A percentile compares a stretch with the other conserved stretches of the same genome.
phyloP scores from a whole-genome alignment of 306 rosid species.

The Prinsepia uniflora region DNA sequence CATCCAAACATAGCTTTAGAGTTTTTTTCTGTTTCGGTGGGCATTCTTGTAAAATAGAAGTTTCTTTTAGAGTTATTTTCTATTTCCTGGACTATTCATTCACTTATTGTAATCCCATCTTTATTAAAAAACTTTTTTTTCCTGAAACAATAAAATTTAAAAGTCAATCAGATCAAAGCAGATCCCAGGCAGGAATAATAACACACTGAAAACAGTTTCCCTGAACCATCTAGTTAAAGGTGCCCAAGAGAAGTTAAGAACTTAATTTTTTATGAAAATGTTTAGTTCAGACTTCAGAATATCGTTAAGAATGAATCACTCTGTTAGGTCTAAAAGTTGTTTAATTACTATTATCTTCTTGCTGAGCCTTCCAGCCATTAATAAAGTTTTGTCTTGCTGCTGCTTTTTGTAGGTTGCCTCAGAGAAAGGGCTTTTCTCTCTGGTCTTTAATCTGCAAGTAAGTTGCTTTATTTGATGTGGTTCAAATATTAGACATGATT shows the following conservation, averaged over 20 bases:
- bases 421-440: conserved; percentile 86
- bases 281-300: too few species aligned
- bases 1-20: too few species aligned
- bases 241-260: too few species aligned
- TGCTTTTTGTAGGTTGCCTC: conserved; percentile 67
- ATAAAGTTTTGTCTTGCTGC: conserved; percentile 13
- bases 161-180: not conserved
- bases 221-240: too few species aligned
- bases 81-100: too few species aligned
- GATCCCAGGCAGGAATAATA: not conserved
- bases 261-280: too few species aligned
- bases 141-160: too few species aligned
- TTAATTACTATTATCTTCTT: not conserved
- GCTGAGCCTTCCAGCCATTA: conserved; percentile 6
- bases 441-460: conserved; percentile 83
- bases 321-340: not conserved
- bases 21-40: too few species aligned
- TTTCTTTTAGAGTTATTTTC: too few species aligned
- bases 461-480: conserved; percentile 38
- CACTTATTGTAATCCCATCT: too few species aligned
- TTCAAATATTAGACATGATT: conserved; percentile 6
- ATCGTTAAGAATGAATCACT: not conserved
- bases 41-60: too few species aligned
- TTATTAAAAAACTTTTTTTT: too few species aligned
- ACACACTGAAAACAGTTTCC: not conserved